Conservation (phyloP, 2,329 filamentous ascomycete species). For the Neopestalotiopsis rosae region DNA sequence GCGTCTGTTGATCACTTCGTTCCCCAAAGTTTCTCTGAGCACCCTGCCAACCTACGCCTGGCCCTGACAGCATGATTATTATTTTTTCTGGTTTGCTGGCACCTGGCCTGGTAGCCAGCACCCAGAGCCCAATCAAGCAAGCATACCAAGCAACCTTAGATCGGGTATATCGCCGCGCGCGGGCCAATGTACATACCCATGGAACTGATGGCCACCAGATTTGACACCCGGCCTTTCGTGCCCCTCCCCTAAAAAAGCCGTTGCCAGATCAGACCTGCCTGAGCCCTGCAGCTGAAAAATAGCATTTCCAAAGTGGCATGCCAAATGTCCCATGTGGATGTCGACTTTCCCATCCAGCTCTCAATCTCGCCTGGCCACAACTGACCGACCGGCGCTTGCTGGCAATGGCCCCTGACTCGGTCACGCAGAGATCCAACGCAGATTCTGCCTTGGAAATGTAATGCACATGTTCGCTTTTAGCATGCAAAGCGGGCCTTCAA, state of each 20-base stretch:
- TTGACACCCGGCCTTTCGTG: background rate
- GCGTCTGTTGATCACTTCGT: background rate
- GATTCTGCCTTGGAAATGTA: background rate
- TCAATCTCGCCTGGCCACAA: background rate
- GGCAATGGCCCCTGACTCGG: background rate
- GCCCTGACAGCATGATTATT: background rate
- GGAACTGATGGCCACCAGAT: background rate
- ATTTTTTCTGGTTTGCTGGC: background rate
- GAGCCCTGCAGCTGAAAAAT: background rate
- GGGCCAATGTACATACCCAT: background rate
- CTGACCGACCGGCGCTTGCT: background rate
- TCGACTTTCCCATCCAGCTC: background rate
- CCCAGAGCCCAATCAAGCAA: too few relatives aligned
- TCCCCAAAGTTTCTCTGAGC: background rate
- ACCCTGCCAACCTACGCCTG: background rate
- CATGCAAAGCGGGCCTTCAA: background rate
- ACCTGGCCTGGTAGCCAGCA: background rate
- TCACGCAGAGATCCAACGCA: background rate
- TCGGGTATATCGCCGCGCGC: background rate
- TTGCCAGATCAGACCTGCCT: background rate
- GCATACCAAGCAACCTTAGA: background rate
- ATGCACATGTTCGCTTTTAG: background rate
- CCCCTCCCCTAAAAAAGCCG: background rate
- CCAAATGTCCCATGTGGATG: background rate
- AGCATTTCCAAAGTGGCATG: background rate